These are phyloP conservation scores for Heliamphora exappendiculata DNA, from an alignment of 148 eudicot species.

Conservation along the genomic window DNA sequence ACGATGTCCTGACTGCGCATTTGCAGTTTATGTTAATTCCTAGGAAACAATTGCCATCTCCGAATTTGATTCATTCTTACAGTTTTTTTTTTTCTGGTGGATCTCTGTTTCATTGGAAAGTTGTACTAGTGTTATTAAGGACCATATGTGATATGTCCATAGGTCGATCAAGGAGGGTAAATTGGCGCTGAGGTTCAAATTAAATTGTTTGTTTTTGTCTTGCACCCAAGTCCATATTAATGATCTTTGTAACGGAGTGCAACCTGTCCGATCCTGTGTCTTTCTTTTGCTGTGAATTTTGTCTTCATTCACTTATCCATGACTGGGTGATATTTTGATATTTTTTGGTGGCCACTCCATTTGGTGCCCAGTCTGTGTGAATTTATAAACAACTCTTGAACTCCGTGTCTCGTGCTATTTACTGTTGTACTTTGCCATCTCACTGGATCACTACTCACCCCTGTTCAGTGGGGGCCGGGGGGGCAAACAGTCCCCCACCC, in stretches of 20 bases:
- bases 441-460: conserved; percentile 14
- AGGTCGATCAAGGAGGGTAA: not conserved
- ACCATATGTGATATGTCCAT: not conserved
- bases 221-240: conserved; percentile 6
- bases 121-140: not conserved
- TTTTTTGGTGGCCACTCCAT: conserved; percentile 10
- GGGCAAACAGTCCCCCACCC: no score
- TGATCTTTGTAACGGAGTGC: conserved; percentile 11
- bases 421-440: not conserved
- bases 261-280: conserved; percentile 18
- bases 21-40: not conserved
- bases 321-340: not conserved
- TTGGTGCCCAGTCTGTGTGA: not conserved
- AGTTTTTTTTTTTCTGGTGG: not conserved
- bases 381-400: conserved; percentile 7
- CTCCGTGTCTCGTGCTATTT: conserved; percentile 4
- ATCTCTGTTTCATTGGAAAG: not conserved
- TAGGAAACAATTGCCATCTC: not conserved
- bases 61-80: not conserved
- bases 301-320: conserved; percentile 15
- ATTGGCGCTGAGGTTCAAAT: conserved; percentile 20
- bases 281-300: conserved; percentile 10
- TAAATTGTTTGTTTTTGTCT: conserved; percentile 12
- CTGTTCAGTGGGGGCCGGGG: no score
- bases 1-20: not conserved